These are phyloP conservation scores for Suillus lakei DNA, from an alignment of 768 basidiomycete species.

Conservation along the genomic window DNA sequence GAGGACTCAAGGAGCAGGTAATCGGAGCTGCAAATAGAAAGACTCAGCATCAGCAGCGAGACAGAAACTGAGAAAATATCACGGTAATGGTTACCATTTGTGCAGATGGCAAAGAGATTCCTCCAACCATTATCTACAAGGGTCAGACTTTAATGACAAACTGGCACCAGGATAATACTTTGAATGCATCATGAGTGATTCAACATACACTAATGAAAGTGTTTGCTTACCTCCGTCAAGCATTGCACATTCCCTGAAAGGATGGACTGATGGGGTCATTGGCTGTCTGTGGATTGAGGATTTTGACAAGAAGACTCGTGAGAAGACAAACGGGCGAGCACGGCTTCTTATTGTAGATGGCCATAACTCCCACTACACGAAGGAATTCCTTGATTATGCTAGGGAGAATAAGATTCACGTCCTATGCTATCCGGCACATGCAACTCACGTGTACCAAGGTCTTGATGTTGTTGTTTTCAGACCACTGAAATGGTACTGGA, in stretches of 20 bases:
- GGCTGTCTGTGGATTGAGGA: constrained; percentile 29
- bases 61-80: constrained; percentile 22
- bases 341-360: constrained; percentile 33
- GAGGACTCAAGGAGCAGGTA: constrained; percentile 8
- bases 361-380: constrained; percentile 15
- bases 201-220: no score
- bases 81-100: constrained; percentile 29
- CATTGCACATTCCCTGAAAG: constrained; percentile 18
- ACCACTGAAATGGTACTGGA: constrained; percentile 35
- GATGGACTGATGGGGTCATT: constrained; percentile 34
- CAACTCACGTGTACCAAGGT: constrained; percentile 49
- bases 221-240: constrained; percentile 10
- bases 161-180: constrained; percentile 18
- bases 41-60: constrained; percentile 16
- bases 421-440: constrained; percentile 50
- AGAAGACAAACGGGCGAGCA: constrained; percentile 24
- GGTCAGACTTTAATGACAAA: constrained; percentile 15
- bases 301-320: constrained; percentile 35
- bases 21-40: constrained; percentile 4
- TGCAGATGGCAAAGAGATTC: constrained; percentile 23
- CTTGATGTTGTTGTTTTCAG: constrained; percentile 44
- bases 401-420: constrained; percentile 40
- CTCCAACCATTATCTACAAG: constrained; percentile 19
- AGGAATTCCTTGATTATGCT: constrained; percentile 33
- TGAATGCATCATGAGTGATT: background rate